phyloP scores from a whole-genome alignment of 2,329 filamentous ascomycete species.

The Curvularia lunata region DNA sequence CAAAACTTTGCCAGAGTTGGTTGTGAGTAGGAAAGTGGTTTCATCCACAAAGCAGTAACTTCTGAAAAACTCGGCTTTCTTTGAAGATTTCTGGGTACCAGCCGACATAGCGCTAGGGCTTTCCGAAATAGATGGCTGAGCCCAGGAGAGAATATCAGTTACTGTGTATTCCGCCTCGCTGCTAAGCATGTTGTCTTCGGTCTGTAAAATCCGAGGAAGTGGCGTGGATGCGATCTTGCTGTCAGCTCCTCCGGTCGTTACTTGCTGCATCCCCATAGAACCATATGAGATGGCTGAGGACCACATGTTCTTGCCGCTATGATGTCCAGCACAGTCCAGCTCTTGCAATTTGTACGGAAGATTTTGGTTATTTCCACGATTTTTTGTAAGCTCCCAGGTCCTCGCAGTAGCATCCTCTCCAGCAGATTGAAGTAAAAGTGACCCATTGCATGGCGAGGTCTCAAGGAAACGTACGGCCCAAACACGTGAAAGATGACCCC shows the following conservation, averaged over 20 bases:
- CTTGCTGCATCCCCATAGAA: conserved; percentile 13
- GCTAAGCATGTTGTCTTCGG: not conserved
- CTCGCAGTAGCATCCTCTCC: conserved; percentile 84
- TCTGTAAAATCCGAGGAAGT: conserved; percentile 10
- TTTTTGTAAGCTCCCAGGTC: conserved; percentile 62
- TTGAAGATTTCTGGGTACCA: conserved; percentile 26
- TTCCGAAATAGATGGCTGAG: not conserved
- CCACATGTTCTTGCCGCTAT: conserved; percentile 93
- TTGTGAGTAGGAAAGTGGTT: conserved; percentile 63
- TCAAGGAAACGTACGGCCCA: conserved; percentile 79
- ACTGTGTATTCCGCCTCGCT: conserved; percentile 34
- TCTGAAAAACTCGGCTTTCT: conserved; percentile 56
- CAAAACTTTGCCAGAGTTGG: conserved; percentile 64
- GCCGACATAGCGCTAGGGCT: not conserved
- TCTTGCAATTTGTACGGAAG: conserved; percentile 56
- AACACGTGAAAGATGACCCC: conserved; percentile 88
- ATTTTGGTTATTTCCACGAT: conserved; percentile 1
- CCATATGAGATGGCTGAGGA: conserved; percentile 50
- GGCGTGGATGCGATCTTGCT: conserved; percentile 59
- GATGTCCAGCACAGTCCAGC: conserved; percentile 65
- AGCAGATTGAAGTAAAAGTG: conserved; percentile 68
- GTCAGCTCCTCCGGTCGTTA: conserved; percentile 75
- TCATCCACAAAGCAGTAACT: conserved; percentile 68
- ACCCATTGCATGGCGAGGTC: conserved; percentile 46
- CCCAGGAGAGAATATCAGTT: conserved; percentile 30